Percentiles rank a stretch among this genome's conserved stretches.
These are phyloP conservation scores for Juglanconis oblonga DNA, from an alignment of 2,329 filamentous ascomycete genomes.

Conservation along the genomic window DNA sequence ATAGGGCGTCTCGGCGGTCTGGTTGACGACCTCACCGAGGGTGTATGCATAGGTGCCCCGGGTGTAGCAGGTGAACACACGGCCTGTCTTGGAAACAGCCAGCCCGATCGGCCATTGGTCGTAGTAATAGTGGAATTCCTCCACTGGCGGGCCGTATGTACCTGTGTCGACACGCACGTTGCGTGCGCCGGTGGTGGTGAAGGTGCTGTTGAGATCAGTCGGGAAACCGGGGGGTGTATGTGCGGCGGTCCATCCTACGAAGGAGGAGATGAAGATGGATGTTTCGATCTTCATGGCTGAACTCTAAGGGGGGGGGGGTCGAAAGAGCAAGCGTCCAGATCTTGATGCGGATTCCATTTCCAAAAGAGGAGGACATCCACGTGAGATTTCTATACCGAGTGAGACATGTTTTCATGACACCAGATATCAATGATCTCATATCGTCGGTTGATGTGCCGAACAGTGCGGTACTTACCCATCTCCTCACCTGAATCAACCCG, in stretches of 20 bases:
- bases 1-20: constrained; percentile 44
- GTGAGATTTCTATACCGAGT: too few relatives aligned
- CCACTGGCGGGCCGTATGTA: constrained; percentile 43
- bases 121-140: constrained; percentile 48
- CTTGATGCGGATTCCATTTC: too few relatives aligned
- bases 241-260: not conserved
- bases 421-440: not conserved
- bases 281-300: not conserved
- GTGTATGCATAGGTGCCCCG: constrained; percentile 45
- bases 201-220: not conserved
- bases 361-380: too few relatives aligned
- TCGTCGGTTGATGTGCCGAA: not conserved
- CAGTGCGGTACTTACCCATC: not conserved
- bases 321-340: too few relatives aligned
- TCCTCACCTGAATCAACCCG: not conserved
- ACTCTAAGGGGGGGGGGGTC: not conserved
- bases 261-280: not conserved
- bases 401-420: too few relatives aligned
- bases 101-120: constrained; percentile 45
- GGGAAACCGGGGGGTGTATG: not conserved
- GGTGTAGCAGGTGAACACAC: constrained; percentile 44
- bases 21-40: constrained; percentile 43
- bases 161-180: constrained; percentile 41
- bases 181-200: not conserved
- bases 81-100: constrained; percentile 37